Percentiles rank a stretch among this genome's conserved stretches.
phyloP scores from a whole-genome alignment of 75 land plant genomes.

The Cunninghamia lanceolata region DNA sequence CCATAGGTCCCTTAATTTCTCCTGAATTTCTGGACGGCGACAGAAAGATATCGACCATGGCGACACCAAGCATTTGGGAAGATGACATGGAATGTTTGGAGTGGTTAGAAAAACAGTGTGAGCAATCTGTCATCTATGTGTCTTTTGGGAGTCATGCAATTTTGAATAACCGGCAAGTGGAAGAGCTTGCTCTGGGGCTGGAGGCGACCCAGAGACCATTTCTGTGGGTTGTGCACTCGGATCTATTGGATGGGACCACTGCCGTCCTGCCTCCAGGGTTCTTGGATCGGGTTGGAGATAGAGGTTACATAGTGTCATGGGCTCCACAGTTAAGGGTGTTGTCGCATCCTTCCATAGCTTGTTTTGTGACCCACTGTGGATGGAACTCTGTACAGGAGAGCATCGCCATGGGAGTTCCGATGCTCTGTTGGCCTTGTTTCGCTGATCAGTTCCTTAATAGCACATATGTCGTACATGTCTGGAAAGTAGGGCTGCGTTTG shows the following conservation, averaged over 20 bases:
- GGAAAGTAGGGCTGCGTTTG: slow-evolving; percentile 37
- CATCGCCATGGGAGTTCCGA: slow-evolving; percentile 37
- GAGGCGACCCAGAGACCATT: slow-evolving; percentile 22
- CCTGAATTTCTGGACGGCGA: neutral
- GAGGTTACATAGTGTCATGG: slow-evolving; percentile 25
- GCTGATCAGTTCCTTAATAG: slow-evolving; percentile 45
- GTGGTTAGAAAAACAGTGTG: slow-evolving; percentile 40
- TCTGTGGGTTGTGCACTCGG: slow-evolving; percentile 45
- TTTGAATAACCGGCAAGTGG: slow-evolving; percentile 23
- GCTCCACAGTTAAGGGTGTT: slow-evolving; percentile 23
- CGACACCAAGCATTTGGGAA: slow-evolving; percentile 1
- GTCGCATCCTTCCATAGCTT: slow-evolving; percentile 22
- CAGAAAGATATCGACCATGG: no score
- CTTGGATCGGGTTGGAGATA: slow-evolving; percentile 2
- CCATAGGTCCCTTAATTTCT: slow-evolving; percentile 8
- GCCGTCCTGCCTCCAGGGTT: slow-evolving; percentile 18
- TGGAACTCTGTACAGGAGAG: slow-evolving; percentile 65
- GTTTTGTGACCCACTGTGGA: slow-evolving; percentile 37
- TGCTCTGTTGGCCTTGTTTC: slow-evolving; percentile 50
- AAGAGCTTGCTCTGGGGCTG: slow-evolving; percentile 47
- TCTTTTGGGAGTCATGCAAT: slow-evolving; percentile 61
- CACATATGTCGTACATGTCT: slow-evolving; percentile 24
- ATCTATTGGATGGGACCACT: slow-evolving; percentile 3
- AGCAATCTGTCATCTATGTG: slow-evolving; percentile 47
- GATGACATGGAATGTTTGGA: slow-evolving; percentile 12